Conservation (phyloP, 2,329 filamentous ascomycete species). For the Monilinia aucupariae region DNA sequence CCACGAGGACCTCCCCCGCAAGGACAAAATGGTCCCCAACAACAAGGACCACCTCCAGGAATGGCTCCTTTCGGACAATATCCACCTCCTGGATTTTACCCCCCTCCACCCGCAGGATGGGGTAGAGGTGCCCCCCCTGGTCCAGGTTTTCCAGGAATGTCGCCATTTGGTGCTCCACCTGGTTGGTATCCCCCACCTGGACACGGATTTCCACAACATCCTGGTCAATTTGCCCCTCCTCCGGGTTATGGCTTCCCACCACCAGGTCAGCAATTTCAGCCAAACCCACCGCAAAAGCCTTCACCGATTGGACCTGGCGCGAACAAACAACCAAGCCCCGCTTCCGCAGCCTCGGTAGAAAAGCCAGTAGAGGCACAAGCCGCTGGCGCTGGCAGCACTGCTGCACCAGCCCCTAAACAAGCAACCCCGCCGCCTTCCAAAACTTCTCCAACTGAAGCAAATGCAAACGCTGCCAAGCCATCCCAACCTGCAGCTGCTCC, state of each 20-base stretch:
- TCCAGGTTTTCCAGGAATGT: constrained; percentile 65
- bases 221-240: constrained; percentile 45
- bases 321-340: constrained; percentile 44
- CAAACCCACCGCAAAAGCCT: constrained; percentile 39
- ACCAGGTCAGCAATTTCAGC: constrained; percentile 54
- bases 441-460: constrained; percentile 50
- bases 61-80: constrained; percentile 37
- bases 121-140: constrained; percentile 50
- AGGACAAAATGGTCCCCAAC: constrained; percentile 22
- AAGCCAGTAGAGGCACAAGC: constrained; percentile 40
- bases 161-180: constrained; percentile 64
- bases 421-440: constrained; percentile 61
- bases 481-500: constrained; percentile 19
- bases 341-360: constrained; percentile 38
- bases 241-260: constrained; percentile 44
- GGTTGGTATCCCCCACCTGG: constrained; percentile 74
- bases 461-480: constrained; percentile 39
- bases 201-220: constrained; percentile 64
- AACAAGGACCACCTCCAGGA: constrained; percentile 19
- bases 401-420: constrained; percentile 38
- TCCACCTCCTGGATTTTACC: constrained; percentile 37
- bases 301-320: constrained; percentile 47
- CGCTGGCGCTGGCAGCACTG: constrained; percentile 39
- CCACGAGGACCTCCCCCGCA: constrained; percentile 19
- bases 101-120: constrained; percentile 45